Percentiles rank a stretch among this genome's conserved stretches.
Conservation (phyloP, 2,329 filamentous ascomycete genomes). For the Pyrenochaeta sp. region DNA sequence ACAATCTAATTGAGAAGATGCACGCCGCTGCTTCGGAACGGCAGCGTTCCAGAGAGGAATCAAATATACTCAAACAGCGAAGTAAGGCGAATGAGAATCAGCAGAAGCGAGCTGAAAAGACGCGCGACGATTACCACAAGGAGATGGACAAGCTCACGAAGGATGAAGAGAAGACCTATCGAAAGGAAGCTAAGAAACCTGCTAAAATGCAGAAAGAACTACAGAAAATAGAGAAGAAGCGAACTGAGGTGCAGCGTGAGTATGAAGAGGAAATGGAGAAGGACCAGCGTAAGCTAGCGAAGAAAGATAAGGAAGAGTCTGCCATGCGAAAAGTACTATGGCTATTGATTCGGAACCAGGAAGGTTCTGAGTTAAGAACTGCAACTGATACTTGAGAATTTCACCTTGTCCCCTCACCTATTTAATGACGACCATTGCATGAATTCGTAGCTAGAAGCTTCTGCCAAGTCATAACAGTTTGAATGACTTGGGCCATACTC, state of each 20-base stretch:
- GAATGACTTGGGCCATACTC: too few relatives aligned
- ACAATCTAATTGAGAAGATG: neutral
- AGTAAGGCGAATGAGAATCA: neutral
- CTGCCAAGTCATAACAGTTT: too few relatives aligned
- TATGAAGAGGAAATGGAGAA: slow-evolving; percentile 1
- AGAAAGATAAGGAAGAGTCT: slow-evolving; percentile 1
- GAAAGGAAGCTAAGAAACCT: slow-evolving; percentile 4
- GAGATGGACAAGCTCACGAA: neutral
- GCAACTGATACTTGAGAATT: neutral
- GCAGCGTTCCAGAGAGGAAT: slow-evolving; percentile 7
- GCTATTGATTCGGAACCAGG: neutral
- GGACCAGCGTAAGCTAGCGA: neutral
- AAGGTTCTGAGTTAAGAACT: neutral
- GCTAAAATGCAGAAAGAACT: slow-evolving; percentile 3
- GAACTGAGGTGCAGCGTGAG: slow-evolving; percentile 1
- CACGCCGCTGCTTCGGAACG: slow-evolving; percentile 5
- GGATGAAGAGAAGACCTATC: neutral
- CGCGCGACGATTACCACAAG: slow-evolving; percentile 2
- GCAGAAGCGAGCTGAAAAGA: neutral
- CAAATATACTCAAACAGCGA: slow-evolving; percentile 2
- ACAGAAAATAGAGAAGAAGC: neutral
- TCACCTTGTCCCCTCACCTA: neutral
- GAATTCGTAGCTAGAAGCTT: too few relatives aligned
- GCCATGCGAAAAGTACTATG: neutral
- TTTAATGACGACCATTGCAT: too few relatives aligned